Base-by-base conservation (phyloP, 1,139 yeast species). In the Arxiozyma bovina region DNA sequence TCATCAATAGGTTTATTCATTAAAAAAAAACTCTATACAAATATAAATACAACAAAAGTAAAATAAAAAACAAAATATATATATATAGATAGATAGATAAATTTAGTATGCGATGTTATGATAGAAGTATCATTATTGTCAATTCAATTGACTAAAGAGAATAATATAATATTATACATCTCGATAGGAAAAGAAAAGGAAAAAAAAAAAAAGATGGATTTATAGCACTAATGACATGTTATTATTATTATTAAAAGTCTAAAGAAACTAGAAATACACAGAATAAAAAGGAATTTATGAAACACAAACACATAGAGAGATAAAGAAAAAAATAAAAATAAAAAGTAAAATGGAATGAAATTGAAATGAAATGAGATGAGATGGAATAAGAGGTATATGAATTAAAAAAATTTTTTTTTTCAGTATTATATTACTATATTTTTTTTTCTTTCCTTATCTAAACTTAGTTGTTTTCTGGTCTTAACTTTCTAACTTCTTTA, bases 401-500 rank as follows among this genome's bases (percentile, higher is more conserved):
- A 30, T 30, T 9, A 30, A 30, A 30, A 11, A 30, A 30, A 30
- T 5, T 30, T 5, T 30, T 30, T 30, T 11, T 30, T 30, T 34
- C 12, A 34, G 4, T 15, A 3, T 34, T 34, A 18, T 45, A 17
- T 45, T 45, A 11, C n/a, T 38, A n/a, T 48, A 27, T 27, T 27
- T 7, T 27, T 27, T 27, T 6, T 27, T 5, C 8, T 27, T 27
- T 21, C 23, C 3, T 23, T 43, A 20, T 20, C 9, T 46, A 30
- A 20, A 40, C 34, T 78, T 86, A 90, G 76, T 86, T 83, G 93
- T 93, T 91, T 81, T 91, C 98, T 70, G 99, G 99, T 80, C 99
- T 91, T 76, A 91, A 85, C 80, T 91, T 91, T 85, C 99, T 91
- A 67, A 93, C 99, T 81, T 93, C 98, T 82, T 91, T 91, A 74